Base-by-base conservation (phyloP, 768 basidiomycete species). In the Macrolepiota fuliginosa region DNA sequence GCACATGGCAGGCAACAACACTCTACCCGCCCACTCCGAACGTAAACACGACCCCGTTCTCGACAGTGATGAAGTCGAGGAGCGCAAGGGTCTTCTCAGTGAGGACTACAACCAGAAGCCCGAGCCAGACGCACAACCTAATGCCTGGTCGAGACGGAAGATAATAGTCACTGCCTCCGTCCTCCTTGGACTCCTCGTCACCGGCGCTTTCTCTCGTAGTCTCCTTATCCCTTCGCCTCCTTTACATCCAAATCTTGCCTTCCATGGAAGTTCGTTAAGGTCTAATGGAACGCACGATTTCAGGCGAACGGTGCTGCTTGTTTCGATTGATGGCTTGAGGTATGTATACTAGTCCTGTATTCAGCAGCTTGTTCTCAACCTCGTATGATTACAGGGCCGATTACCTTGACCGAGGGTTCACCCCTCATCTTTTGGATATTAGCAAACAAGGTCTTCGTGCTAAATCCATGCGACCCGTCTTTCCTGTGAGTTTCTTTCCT, bases 281-380 rank as follows among this genome's bases (percentile, higher is more conserved):
- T 90, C 85, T 2, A 96, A 95, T 68, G 93, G 93, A 35, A 95
- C 93, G 1, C 89, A 94, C 65, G 80, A 85, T 46, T 95, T 88
- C 74, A 89, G 83, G 74, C 81, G 85, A 64, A 95, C 92, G 0
- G 91, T 93, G 7, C 70, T 96, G 19, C 82, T 96, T 58, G 85
- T 96, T 3, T 94, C 92, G 29, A 91, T 96, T 37, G 94, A 96
- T 68, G 94, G 94, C 0, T 74, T 96, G 36, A 80, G 91, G 91
- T 87, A 66, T 39, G 76, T 73, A 65, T 5, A 53, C 12, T 49
- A 46, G 24, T 24, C n/a, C 7, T 55, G 25, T 25, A 22, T 46
- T 35, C 22, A 13, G 56, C 22, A 13, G 56, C 12, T 11, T 54
- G 22, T 12, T 27, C 52, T 49, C 49, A 25, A 24, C 19, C 37